Evolutionary conservation across 768 basidiomycete genomes (phyloP).

Genomic region (Tephrocybe sp.): DNA sequence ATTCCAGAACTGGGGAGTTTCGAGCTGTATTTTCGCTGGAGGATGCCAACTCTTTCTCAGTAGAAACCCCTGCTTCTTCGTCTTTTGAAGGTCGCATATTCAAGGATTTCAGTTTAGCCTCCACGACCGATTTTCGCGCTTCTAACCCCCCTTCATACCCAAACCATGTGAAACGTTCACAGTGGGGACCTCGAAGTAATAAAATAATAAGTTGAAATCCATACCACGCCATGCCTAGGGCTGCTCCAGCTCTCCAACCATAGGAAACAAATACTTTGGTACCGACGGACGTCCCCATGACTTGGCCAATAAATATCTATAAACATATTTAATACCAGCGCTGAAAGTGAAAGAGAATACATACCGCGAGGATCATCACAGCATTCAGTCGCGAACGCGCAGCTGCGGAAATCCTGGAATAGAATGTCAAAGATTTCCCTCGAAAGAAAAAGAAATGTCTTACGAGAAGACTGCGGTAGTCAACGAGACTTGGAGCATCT

Average conservation of each 20-base stretch:
- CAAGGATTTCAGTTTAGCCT: neutral
- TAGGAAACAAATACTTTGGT: constrained; percentile 64
- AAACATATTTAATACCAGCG: neutral
- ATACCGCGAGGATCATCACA: constrained; percentile 64
- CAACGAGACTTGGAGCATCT: constrained; percentile 68
- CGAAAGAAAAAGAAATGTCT: constrained; percentile 3
- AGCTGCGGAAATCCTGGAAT: constrained; percentile 31
- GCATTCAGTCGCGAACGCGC: constrained; percentile 77
- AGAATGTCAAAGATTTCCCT: constrained; percentile 6
- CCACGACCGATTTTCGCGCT: constrained; percentile 30
- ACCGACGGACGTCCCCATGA: constrained; percentile 76
- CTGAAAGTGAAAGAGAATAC: neutral
- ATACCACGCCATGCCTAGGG: constrained; percentile 56
- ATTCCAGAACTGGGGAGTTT: too few species aligned
- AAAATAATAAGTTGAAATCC: constrained; percentile 56
- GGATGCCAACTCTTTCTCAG: neutral
- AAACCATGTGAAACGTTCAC: constrained; percentile 53
- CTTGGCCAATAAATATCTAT: constrained; percentile 74
- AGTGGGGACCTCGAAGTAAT: constrained; percentile 68
- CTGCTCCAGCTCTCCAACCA: constrained; percentile 71
- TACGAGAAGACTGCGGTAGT: constrained; percentile 59
- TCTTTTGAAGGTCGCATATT: neutral
- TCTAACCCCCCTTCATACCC: constrained; percentile 60
- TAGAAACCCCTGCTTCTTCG: neutral
- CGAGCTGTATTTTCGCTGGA: too few species aligned